Evolutionary conservation across 148 eudicot species (phyloP).

Genomic region (Linanthus parryae): DNA sequence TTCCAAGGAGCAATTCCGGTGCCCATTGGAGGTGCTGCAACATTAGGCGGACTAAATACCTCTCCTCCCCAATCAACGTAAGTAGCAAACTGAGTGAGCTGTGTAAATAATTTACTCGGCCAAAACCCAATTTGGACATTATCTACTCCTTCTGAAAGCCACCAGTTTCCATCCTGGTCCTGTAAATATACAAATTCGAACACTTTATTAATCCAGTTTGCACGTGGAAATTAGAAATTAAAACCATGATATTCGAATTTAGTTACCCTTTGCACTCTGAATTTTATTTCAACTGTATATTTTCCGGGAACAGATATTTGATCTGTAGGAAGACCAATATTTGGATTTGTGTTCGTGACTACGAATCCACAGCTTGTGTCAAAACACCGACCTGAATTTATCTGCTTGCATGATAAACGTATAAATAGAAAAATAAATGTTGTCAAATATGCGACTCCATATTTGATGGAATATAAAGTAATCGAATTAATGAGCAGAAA

Average conservation of each 20-base stretch:
- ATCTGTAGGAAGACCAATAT: neutral
- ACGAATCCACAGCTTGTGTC: constrained; percentile 7
- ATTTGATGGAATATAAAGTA: neutral
- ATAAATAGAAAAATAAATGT: neutral
- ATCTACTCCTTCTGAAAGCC: neutral
- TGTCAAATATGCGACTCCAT: neutral
- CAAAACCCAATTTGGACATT: neutral
- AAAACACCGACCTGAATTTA: neutral
- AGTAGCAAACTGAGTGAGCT: neutral
- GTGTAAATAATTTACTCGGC: neutral
- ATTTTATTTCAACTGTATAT: no score
- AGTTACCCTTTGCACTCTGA: no score
- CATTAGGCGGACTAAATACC: neutral
- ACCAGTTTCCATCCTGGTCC: neutral
- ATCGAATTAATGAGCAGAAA: no score
- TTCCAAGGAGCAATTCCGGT: no score
- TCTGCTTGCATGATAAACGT: neutral
- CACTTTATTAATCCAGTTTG: neutral
- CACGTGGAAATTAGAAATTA: neutral
- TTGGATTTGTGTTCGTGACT: neutral
- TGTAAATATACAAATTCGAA: neutral
- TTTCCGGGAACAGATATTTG: no score
- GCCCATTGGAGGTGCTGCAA: neutral
- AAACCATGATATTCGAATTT: neutral
- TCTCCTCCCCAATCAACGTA: neutral